Base-by-base conservation (phyloP, 106 monocot species). In the Dioscorea zingiberensis region DNA sequence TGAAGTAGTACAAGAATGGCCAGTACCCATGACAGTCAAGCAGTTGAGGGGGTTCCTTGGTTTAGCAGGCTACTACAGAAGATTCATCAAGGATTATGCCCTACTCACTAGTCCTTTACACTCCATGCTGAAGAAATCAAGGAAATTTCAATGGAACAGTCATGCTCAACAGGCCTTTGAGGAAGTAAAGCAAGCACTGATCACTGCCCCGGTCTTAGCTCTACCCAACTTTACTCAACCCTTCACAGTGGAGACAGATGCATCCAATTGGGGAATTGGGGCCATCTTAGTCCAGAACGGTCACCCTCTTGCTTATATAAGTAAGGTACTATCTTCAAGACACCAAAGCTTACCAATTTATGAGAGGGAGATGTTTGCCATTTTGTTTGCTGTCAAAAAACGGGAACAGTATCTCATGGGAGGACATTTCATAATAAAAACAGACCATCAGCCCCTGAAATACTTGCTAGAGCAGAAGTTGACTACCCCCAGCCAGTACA, bases 11-110 rank as follows among this genome's bases (percentile, higher is more conserved):
- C 46, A 47, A 47, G 46, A 7, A 13, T 49, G 48, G 48, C 48
- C 49, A 17, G 27, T 26, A 13, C 28, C 68, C 27, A 19, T 13
- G 8, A 15, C 54, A 3, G 2, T 29, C 9, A 54, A 19, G 55
- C n/a, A 38, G 27, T 21, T 68, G 0, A 9, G 47, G 13, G 64
- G 64, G 16, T 64, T 65, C 25, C 13, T 65, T 14, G 64, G 64
- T 21, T 25, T 69, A 11, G 25, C 69, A 12, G 69, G 44, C 23
- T 69, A 69, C 59, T 69, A 69, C 23, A n/a, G 59, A 13, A 57
- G n/a, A n/a, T n/a, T n/a, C n/a, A n/a, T n/a, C n/a, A n/a, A n/a
- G n/a, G n/a, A n/a, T n/a, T n/a, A n/a, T 15, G 23, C 59, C 59
- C 46, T n/a, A 59, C 25, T 10, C 45, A 59, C 17, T 17, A 14